Base-by-base conservation (phyloP, 2,329 filamentous ascomycete species). In the Fusarium camptoceras region DNA sequence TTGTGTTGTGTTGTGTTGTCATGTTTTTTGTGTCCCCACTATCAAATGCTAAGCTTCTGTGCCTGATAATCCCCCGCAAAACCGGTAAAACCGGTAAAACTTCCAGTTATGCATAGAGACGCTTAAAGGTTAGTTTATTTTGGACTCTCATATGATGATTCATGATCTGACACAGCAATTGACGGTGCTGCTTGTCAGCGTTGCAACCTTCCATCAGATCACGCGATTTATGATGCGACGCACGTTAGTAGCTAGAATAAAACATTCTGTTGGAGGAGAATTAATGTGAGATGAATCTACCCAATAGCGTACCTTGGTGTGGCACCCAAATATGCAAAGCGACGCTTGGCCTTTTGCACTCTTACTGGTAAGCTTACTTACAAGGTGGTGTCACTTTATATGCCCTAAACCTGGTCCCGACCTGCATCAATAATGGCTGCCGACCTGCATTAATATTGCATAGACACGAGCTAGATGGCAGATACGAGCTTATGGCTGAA, bases 401-500 rank as follows among this genome's bases (percentile, higher is more conserved):
- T 25, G 53, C 27, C 8, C 37, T 16, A 34, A n/a, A 25, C 6
- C 37, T 47, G 9, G 24, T 46, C 27, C n/a, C 24, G 27, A 50
- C 37, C 42, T 48, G 47, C 51, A 68, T 77, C 55, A 76, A 78
- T 46, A 63, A 54, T 30, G 51, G 43, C 37, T 58, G 55, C 53
- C 66, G 56, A 30, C 57, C 63, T 67, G 64, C 63, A 67, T 67
- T 62, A 34, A 66, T 37, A 62, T 24, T 68, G 64, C 66, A 68
- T 60, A 39, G 59, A 65, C 65, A 68, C 66, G 65, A 51, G 66
- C 58, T 55, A 24, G 25, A 59, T 11, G 43, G 58, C 65, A 68
- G 34, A 69, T 69, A 70, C 61, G 66, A 70, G 66, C 66, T 69
- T 70, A 70, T 66, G 66, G 66, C 66, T 70, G 47, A 63, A 12